Evolutionary conservation across 2,329 filamentous ascomycete genomes (phyloP), one percentile per base, ranked within the genome.

Genomic region (Claviceps citrina): DNA sequence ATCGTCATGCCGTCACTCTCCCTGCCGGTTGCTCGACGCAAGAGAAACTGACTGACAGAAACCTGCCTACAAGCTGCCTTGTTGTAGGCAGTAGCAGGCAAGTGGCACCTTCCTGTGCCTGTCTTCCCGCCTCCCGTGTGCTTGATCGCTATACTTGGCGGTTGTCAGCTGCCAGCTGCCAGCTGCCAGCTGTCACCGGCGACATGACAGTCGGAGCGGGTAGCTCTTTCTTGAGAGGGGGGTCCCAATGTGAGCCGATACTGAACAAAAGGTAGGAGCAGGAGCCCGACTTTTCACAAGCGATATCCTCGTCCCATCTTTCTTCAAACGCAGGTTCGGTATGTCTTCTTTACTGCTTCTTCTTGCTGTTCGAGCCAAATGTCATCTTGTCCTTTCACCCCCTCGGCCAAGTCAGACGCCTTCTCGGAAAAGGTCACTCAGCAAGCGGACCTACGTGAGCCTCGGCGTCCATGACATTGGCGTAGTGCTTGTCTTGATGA

Each of bases 191-290:
- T 30, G 35, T n/a, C 30, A 34, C 15, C 20, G 15, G 28, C 31
- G 15, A 28, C 22, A 16, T 37, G 19, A 18, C 22, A n/a, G 24
- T 24, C 18, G 22, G 12, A 32, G 20, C 32, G 20, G 28, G 33
- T 41, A 24, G 26, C 24, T 36, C 39, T 41, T 41, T 36, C 39
- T 37, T 15, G 15, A 19, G 35, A n/a, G 32, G 25, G 31, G 40
- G 36, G 36, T 39, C 25, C n/a, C 4, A 27, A 39, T 43, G 25
- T 43, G 37, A 43, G 31, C 20, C 27, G 41, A 33, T 25, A 22
- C 37, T 43, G 41, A 43, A 43, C 24, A 37, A 43, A 42, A 36
- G 41, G 41, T 35, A 43, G 28, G 27, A 27, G 32, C 16, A 43
- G 28, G 27, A 27, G 32, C 16, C 24, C 26, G 30, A 28, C n/a